Evolutionary conservation across 805 yeast genomes (phyloP), one percentile per base, ranked within the genome.

Genomic region (Wickerhamomyces bovis): DNA sequence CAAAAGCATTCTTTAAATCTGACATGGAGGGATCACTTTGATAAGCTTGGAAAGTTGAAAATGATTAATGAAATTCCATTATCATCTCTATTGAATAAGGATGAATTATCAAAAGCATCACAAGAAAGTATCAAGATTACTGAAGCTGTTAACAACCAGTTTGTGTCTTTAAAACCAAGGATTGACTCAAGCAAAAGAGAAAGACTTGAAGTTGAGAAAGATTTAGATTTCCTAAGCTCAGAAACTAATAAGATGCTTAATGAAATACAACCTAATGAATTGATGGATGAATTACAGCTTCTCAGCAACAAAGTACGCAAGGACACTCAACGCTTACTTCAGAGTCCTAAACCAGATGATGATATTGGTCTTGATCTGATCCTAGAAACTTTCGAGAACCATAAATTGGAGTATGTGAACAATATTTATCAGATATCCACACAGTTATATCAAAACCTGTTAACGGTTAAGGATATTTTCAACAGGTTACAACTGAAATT

Each of bases 161-260:
- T 54, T 20, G 7, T 66, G n/a, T 47, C 50, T 3, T 58, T 75
- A 50, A 63, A 68, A 31, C 47, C 57, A 2, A 55, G 55, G 1
- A 63, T 80, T 1, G 71, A 68, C 26, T 46, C 45, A 1, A 73
- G 73, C 12, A 68, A 70, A 31, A 61, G 53, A 9, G 69, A 69
- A 19, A 51, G 57, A 21, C 4, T 19, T 6, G 69, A 70, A 0
- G 63, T 80, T 6, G 74, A 73, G 19, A 56, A 57, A 30, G 66
- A 65, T 12, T 71, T 78, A 30, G 78, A 76, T 46, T 15, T 46
- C 2, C 64, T 72, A 38, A 64, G 76, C 31, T 58, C 66, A 12
- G 72, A 71, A 25, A 70, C 76, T 57, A 60, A 11, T 38, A 43
- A 13, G 47, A 44, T 53, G 66, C 62, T 57, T 64, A 31, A 43